Base-by-base conservation (phyloP, 176 grass and related monocot genomes). In the Musa itinerans region DNA sequence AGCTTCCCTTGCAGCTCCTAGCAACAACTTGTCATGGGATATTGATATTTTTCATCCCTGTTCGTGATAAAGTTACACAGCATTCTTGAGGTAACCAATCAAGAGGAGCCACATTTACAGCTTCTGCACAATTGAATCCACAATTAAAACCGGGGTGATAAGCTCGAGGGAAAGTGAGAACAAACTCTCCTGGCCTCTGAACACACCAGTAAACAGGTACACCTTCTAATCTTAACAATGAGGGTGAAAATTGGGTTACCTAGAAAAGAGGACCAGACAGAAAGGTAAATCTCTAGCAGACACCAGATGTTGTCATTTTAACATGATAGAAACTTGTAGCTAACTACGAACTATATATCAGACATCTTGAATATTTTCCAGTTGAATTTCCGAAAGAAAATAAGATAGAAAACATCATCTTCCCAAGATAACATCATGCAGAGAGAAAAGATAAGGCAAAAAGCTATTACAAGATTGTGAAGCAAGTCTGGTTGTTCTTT, bases 111-210 rank as follows among this genome's bases (percentile, higher is more conserved):
- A 93, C 86, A 80, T 93, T 93, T 69, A 98, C 95, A 80, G 95
- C 95, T 83, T 98, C 95, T 69, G 90, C 90, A 89, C 95, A 93
- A 73, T 98, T 98, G 86, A 93, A 98, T 16, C 94, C 94, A 80
- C 86, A 91, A 72, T 90, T 98, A 77, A 98, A 98, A 74, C 95
- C 95, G 52, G 90, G 82, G 81, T 98, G 95, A 81, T 98, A 93
- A 15, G 88, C 88, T 70, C 90, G 63, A 27, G 95, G 95, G 73
- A 98, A 93, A 80, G 95, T 98, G 57, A 98, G 80, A 62, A 98
- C 86, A 83, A 98, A 98, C 81, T 98, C 80, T 8, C 90, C 88
- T 77, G 87, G 82, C 66, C 68, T 86, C 65, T 93, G 95, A 72
- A 98, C 82, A 82, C 85, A 93, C 50, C 88, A 85, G 68, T 91